A percentile compares a stretch with the other conserved stretches of the same genome.
Conservation (phyloP, 768 basidiomycete genomes). For the Leccinum truebloodii region DNA sequence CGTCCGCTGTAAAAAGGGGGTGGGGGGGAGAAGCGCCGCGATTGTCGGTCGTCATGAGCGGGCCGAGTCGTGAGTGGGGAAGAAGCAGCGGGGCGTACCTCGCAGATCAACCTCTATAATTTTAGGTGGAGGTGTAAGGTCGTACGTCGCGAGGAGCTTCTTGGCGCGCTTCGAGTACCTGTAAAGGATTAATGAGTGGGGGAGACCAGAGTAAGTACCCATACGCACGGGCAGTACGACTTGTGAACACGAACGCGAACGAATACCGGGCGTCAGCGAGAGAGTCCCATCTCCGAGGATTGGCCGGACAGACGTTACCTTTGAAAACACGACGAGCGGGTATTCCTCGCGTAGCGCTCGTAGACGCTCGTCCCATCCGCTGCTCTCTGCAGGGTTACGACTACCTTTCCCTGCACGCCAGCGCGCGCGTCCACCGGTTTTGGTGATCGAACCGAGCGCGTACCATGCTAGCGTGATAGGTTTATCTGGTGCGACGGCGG, state of each 20-base stretch:
- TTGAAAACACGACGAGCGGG: slow-evolving; percentile 81
- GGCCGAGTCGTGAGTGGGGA: not conserved
- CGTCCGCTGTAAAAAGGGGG: slow-evolving; percentile 44
- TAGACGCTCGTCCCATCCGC: slow-evolving; percentile 34
- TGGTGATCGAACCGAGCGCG: slow-evolving; percentile 40
- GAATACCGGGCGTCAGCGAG: not conserved
- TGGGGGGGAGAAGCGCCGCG: not conserved
- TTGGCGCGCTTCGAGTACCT: slow-evolving; percentile 36
- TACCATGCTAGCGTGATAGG: slow-evolving; percentile 56
- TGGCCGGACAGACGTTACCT: slow-evolving; percentile 44
- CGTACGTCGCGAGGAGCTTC: slow-evolving; percentile 57
- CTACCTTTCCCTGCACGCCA: slow-evolving; percentile 7
- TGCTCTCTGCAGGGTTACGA: slow-evolving; percentile 40
- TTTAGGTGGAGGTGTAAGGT: slow-evolving; percentile 62
- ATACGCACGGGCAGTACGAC: slow-evolving; percentile 71
- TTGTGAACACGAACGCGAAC: slow-evolving; percentile 21
- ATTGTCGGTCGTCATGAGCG: not conserved
- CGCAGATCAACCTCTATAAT: slow-evolving; percentile 77
- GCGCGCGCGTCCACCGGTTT: not conserved
- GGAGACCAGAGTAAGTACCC: not conserved
- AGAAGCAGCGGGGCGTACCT: slow-evolving; percentile 38
- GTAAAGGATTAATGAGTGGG: not conserved
- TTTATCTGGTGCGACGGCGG: slow-evolving; percentile 46
- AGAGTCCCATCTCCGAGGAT: not conserved
- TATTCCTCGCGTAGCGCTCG: slow-evolving; percentile 45